phyloP scores from a whole-genome alignment of 2,329 filamentous ascomycete genomes.

The Claviceps africana region DNA sequence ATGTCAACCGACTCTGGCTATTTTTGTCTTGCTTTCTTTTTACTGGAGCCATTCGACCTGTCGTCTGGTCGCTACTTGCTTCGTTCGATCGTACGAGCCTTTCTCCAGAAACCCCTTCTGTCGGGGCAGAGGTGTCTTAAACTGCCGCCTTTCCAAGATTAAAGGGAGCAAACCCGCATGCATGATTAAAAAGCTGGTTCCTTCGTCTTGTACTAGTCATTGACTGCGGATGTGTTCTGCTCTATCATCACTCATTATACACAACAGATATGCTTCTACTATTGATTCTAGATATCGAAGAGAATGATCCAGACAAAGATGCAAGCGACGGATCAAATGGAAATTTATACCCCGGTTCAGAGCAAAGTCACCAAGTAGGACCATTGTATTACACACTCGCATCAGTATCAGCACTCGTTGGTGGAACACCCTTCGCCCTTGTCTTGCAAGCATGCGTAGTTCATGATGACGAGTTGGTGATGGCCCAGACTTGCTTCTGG shows the following conservation, averaged over 20 bases:
- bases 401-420: neutral
- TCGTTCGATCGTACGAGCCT: neutral
- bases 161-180: neutral
- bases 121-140: neutral
- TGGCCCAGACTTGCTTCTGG: slow-evolving; percentile 10
- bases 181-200: neutral
- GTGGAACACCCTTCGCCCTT: neutral
- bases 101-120: neutral
- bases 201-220: neutral
- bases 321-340: neutral
- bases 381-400: neutral
- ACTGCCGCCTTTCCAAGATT: neutral
- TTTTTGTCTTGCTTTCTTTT: neutral
- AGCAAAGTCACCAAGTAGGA: no score
- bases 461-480: slow-evolving; percentile 1
- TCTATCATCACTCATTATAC: neutral
- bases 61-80: neutral
- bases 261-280: neutral
- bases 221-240: neutral
- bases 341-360: neutral
- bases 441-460: neutral
- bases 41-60: neutral
- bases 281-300: neutral
- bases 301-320: neutral
- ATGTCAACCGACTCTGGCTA: neutral